Evolutionary conservation across 2,329 filamentous ascomycete genomes (phyloP), one percentile per base, ranked within the genome.

Genomic region (Penicillium sp.): DNA sequence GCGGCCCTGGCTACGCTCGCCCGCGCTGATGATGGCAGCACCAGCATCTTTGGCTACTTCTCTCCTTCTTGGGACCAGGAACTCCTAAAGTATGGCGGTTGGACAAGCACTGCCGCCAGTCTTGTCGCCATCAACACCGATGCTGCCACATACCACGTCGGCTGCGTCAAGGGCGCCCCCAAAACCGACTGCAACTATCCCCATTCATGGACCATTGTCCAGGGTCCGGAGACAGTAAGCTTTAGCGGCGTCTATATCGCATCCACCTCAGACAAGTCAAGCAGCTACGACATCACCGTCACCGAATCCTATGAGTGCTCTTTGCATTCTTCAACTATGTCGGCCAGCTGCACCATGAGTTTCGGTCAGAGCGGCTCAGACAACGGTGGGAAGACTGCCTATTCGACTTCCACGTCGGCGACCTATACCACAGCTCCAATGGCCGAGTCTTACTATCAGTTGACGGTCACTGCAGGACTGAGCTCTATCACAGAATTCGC

Each of bases 121-220:
- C 26, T 65, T 15, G 62, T 50, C 4, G 52, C 42, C 3, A 51
- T 65, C 52, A 59, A 66, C 34, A 45, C 60, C 21, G n/a, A 42
- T 1, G 56, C 55, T 5, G 55, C 62, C 12, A 66, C 63, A 36
- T 66, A 65, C 57, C 45, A 64, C 26, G 52, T 66, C 6, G 47
- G 49, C 45, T 66, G 64, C 46, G 16, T 53, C 1, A 54, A 59
- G 16, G 53, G 49, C 38, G 63, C 63, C 6, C 59, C 63, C 23
- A 65, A 65, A 18, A 52, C 58, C 1, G 54, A 57, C 29, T 66
- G 64, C 53, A 21, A 66, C 31, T 54, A 54, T 42, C 42, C 53
- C 3, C 33, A 45, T 5, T 54, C 64, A 6, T 62, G 55, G 55
- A 66, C 64, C 0, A 54, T 66, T 29, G 55, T 66, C 29, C 63